A percentile compares a stretch with the other conserved stretches of the same genome.
Evolutionary conservation across 257 asterid species (phyloP).

Genomic region (Coffea canephora): DNA sequence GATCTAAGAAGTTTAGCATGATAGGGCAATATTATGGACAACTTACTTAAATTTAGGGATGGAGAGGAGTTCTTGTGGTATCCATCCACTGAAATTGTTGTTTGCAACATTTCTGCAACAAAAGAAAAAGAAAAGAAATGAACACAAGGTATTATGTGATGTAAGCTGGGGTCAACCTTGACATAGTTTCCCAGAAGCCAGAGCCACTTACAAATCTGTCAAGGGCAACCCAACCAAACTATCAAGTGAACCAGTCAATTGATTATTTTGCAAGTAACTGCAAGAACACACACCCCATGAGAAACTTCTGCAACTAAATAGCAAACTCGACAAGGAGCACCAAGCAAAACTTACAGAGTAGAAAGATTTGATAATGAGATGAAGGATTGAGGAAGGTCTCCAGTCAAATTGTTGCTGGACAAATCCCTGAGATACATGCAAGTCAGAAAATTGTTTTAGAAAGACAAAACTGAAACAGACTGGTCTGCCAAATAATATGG

Average conservation of each 20-base stretch:
- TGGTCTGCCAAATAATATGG: not conserved
- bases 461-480: conserved; percentile 13
- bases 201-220: conserved; percentile 65
- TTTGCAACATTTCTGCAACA: conserved; percentile 84
- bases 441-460: conserved; percentile 17
- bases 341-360: conserved; percentile 65
- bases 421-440: conserved; percentile 62
- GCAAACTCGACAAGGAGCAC: conserved; percentile 13
- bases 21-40: conserved; percentile 14
- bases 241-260: conserved; percentile 75
- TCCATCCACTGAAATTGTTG: conserved; percentile 88
- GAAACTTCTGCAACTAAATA: conserved; percentile 21
- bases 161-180: not conserved
- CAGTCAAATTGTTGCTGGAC: conserved; percentile 78
- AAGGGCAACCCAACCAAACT: conserved; percentile 70
- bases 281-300: conserved; percentile 25
- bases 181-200: not conserved
- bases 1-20: conserved; percentile 18
- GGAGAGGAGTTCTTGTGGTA: conserved; percentile 71
- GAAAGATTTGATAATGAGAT: conserved; percentile 74
- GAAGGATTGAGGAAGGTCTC: conserved; percentile 85
- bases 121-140: not conserved
- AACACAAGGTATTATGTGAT: conserved; percentile 1
- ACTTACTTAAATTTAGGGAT: conserved; percentile 82
- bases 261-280: conserved; percentile 82